Evolutionary conservation across 768 basidiomycete genomes (phyloP).

Genomic region (Lentinula detonsa): DNA sequence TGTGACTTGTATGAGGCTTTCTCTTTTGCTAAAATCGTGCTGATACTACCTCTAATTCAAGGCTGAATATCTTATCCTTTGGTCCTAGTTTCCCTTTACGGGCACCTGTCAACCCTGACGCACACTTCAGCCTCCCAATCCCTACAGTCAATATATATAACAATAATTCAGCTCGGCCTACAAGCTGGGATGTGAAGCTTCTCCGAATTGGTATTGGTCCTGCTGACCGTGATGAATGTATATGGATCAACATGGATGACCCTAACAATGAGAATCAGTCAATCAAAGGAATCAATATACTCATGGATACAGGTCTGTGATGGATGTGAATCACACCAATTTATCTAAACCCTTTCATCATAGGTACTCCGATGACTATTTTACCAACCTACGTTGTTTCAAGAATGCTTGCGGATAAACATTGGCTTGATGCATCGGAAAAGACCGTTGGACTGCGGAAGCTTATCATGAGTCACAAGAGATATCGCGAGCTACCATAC

Average conservation of each 20-base stretch:
- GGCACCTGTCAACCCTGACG: background rate
- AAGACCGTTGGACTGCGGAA: conserved; percentile 39
- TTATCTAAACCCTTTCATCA: background rate
- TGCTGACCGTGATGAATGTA: background rate
- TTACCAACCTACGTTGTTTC: background rate
- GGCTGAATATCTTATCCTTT: background rate
- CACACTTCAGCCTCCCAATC: background rate
- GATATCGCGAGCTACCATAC: background rate
- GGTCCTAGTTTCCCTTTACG: background rate
- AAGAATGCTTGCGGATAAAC: background rate
- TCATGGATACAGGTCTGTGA: background rate
- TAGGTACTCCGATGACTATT: background rate
- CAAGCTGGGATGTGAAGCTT: background rate
- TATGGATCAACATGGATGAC: background rate
- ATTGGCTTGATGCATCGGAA: background rate
- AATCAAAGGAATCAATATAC: background rate
- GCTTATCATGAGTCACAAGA: background rate
- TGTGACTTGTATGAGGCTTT: too few species aligned
- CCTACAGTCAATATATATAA: background rate
- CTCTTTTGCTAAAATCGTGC: too few species aligned
- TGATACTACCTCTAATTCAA: too few species aligned
- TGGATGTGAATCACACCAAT: background rate
- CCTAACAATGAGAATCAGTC: background rate
- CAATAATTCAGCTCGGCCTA: background rate
- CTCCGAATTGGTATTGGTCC: background rate